phyloP scores from a whole-genome alignment of 129 eudicot genomes.

The Lonicera japonica region DNA sequence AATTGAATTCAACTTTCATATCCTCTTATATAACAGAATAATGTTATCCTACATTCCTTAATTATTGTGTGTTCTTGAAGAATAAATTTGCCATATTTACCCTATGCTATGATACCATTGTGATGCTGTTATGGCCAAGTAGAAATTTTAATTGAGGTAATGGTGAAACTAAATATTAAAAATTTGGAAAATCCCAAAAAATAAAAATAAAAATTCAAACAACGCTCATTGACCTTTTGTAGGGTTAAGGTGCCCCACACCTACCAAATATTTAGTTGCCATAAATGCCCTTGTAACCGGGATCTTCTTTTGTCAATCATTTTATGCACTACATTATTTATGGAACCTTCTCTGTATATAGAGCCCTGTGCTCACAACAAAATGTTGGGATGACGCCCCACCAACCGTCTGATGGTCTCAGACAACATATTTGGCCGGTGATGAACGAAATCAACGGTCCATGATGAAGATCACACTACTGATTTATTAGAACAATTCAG shows the following conservation, averaged over 20 bases:
- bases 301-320: neutral
- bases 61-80: too few species aligned
- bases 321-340: neutral
- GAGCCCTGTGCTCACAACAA: slow-evolving; percentile 7
- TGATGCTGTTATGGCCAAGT: too few species aligned
- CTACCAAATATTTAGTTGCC: neutral
- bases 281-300: neutral
- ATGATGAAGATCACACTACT: neutral
- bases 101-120: too few species aligned
- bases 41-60: too few species aligned
- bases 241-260: neutral
- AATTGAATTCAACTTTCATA: too few species aligned
- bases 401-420: slow-evolving; percentile 9
- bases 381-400: slow-evolving; percentile 17
- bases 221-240: neutral
- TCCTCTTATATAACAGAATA: too few species aligned
- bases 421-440: neutral
- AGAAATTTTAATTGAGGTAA: too few species aligned
- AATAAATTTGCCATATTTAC: too few species aligned
- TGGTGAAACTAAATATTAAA: too few species aligned
- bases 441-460: neutral
- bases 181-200: too few species aligned
- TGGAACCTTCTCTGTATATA: too few species aligned
- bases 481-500: neutral
- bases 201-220: neutral